Evolutionary conservation across 305 asterid species (phyloP), one percentile per base, ranked within the genome.

Genomic region (Fraxinus sp.): DNA sequence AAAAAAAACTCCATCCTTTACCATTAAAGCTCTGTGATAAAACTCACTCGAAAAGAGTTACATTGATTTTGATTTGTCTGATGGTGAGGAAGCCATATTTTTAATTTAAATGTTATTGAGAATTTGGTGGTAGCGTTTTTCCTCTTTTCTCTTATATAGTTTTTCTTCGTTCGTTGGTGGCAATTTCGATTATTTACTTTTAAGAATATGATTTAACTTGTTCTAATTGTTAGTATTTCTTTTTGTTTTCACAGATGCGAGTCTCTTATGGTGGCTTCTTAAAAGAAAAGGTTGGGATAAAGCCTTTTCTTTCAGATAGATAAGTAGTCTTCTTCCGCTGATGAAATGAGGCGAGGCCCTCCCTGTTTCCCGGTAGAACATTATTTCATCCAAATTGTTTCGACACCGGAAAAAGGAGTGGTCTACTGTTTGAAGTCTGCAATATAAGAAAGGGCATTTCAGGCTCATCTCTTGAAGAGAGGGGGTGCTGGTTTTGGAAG

Each of bases 401-500:
- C 3, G 57, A 5, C 11, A 11, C 14, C 1, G 1, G 57, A 46
- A 46, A 44, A 46, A 46, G 57, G 57, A 46, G 18, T 4, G 5
- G 57, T 57, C 82, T 76, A 71, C 75, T 37, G 32, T 78, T 77
- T 77, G 41, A 77, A 77, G 85, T 41, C 74, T 71, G 66, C 71
- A 18, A 78, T 79, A 46, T 68, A 79, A 84, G 49, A 55, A 57
- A 81, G 85, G 84, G 76, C 84, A 35, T 78, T 83, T 26, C 74
- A 77, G 87, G 66, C 49, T 78, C 72, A 80, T 86, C 77, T 80
- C 72, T 79, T 82, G 83, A 33, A 81, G 91, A 83, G 97, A 85
- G 92, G 85, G 91, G 89, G 86, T 86, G 85, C 92, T 91, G 82
- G 92, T 86, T 92, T 84, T 87, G 82, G 49, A 78, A 83, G 91